Base-by-base conservation (phyloP, 768 basidiomycete genomes). In the Calocybe cyanea region DNA sequence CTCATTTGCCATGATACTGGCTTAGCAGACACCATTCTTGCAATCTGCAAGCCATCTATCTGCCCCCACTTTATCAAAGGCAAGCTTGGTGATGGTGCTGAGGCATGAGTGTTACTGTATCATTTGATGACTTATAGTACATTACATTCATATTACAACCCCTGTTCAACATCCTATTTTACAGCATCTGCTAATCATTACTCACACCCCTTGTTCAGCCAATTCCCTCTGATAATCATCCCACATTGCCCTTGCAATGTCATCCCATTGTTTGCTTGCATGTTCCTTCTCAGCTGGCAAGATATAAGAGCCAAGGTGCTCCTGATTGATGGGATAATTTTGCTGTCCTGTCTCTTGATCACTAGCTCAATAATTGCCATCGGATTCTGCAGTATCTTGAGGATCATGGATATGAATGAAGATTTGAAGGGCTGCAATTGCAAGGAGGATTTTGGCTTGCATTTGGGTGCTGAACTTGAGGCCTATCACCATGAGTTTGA, bases 331-430 rank as follows among this genome's bases (percentile, higher is more conserved):
- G 4, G 11, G 7, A 25, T 24, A 18, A 8, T n/a, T 9, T 17
- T 21, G 4, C 2, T 19, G 23, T 41, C 11, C 7, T 11, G 5
- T n/a, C 15, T 30, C 7, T 4, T 18, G 15, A 13, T 32, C n/a
- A 7, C 7, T 13, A 30, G 30, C 25, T 17, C 20, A 20, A 20
- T 38, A 24, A 19, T 28, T 17, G 20, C 32, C 21, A 4, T 28
- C 18, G n/a, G n/a, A n/a, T 20, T 45, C 35, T 23, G 44, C 44
- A n/a, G 28, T 11, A 41, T 44, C n/a, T 11, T 38, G 42, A 7
- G 52, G 52, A 46, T 63, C 61, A 47, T 59, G 41, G 2, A 41
- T 50, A 2, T 46, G 36, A 38, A 63, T 62, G 40, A 66, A 61
- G 47, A 65, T 66, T 45, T 63, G 59, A 5, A 67, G 34, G 0